Evolutionary conservation across 352 stramenopile species (phyloP).

Genomic region (Pythium catenulatum): DNA sequence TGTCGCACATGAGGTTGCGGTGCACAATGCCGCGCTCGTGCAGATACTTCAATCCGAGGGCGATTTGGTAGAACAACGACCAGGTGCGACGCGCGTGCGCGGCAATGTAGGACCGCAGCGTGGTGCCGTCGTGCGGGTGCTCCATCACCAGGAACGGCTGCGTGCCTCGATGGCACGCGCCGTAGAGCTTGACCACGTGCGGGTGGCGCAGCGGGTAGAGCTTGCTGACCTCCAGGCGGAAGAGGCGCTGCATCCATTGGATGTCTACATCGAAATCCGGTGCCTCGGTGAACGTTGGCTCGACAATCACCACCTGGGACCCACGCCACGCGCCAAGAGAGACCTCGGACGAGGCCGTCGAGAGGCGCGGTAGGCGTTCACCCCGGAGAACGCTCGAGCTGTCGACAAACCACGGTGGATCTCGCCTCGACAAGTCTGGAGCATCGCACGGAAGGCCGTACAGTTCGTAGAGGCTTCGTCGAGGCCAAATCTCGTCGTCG

Average conservation of each 20-base stretch:
- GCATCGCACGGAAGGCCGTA: no score
- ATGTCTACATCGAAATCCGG: no score
- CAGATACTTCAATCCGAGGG: slow-evolving; percentile 79
- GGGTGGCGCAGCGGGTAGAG: neutral
- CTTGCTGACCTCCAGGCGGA: neutral
- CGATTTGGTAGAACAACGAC: slow-evolving; percentile 61
- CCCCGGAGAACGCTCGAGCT: neutral
- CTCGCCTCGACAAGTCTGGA: no score
- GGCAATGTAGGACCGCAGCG: neutral
- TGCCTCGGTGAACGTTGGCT: no score
- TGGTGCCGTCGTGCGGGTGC: neutral
- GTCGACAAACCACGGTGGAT: neutral
- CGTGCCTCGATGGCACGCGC: neutral
- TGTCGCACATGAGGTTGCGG: neutral
- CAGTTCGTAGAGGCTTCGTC: no score
- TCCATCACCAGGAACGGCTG: neutral
- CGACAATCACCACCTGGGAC: neutral
- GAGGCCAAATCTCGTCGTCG: no score
- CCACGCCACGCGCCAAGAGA: neutral
- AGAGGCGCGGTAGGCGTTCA: neutral
- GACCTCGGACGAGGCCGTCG: neutral
- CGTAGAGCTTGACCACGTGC: neutral
- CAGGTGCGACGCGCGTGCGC: slow-evolving; percentile 42
- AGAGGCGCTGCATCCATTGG: neutral
- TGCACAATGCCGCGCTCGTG: slow-evolving; percentile 70